These are phyloP conservation scores for Candida saitoana DNA, from an alignment of 805 yeast species.

Conservation along the genomic window DNA sequence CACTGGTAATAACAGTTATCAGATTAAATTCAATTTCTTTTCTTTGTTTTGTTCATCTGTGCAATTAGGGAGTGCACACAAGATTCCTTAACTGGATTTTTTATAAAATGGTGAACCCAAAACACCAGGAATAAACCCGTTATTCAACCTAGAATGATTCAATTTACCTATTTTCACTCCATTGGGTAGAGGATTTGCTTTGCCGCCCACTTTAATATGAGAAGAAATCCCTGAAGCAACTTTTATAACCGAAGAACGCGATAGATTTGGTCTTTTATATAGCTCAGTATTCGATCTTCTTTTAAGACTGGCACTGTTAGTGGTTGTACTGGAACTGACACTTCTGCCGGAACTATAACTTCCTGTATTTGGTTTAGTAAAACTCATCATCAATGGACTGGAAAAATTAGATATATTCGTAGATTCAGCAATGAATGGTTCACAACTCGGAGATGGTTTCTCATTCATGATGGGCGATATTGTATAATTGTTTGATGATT, in stretches of 20 bases:
- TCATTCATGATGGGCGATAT: neutral
- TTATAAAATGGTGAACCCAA: too few species aligned
- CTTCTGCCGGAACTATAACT: neutral
- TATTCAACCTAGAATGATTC: neutral
- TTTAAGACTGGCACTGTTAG: neutral
- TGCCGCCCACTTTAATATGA: slow-evolving; percentile 8
- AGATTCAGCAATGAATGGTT: neutral
- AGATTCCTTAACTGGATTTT: too few species aligned
- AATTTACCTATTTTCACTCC: neutral
- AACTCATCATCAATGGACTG: neutral
- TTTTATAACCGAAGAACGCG: slow-evolving; percentile 1
- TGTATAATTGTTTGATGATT: neutral
- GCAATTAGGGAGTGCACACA: too few species aligned
- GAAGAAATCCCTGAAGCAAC: slow-evolving; percentile 10
- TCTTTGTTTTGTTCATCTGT: too few species aligned
- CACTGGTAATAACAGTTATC: too few species aligned
- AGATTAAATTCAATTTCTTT: too few species aligned
- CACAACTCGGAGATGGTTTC: neutral
- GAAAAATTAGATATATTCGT: neutral
- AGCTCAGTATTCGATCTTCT: neutral
- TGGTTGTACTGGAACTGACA: neutral
- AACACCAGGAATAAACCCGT: neutral
- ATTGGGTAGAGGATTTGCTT: neutral
- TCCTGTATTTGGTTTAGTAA: neutral
- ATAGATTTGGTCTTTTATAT: neutral